These are phyloP conservation scores for Aspergillus ostianus DNA, from an alignment of 495 filamentous ascomycete species.

Conservation along the genomic window DNA sequence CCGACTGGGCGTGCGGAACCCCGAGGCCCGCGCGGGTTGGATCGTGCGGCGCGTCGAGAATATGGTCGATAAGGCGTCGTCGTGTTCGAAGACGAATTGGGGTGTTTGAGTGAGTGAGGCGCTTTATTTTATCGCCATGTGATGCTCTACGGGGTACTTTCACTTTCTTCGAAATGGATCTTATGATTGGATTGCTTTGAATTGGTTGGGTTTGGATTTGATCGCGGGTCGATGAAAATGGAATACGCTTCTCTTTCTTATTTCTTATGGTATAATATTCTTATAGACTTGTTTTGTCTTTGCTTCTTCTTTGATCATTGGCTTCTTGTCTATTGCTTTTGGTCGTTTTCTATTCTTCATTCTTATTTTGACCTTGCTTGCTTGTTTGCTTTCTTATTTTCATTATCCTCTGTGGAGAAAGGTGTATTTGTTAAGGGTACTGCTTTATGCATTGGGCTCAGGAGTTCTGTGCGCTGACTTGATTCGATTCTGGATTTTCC, in stretches of 20 bases:
- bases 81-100: constrained; percentile 36
- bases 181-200: not conserved
- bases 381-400: not conserved
- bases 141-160: too few species aligned
- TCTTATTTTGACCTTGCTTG: not conserved
- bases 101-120: too few species aligned
- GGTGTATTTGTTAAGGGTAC: not conserved
- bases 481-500: not conserved
- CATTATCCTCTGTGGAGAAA: not conserved
- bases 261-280: constrained; percentile 8
- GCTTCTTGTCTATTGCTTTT: not conserved
- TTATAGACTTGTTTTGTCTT: not conserved
- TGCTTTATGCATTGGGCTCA: constrained; percentile 2
- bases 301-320: not conserved
- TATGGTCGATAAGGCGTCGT: constrained; percentile 32
- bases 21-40: constrained; percentile 38
- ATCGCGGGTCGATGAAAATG: not conserved
- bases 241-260: not conserved
- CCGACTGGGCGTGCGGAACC: constrained; percentile 28
- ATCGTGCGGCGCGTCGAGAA: constrained; percentile 30
- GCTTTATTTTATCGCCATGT: constrained; percentile 1
- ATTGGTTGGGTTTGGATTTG: not conserved
- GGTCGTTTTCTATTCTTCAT: not conserved
- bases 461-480: not conserved
- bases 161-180: not conserved